Percentiles rank a stretch among this genome's conserved stretches.
Conservation (phyloP, 768 basidiomycete genomes). For the Lactarius deliciosus region DNA sequence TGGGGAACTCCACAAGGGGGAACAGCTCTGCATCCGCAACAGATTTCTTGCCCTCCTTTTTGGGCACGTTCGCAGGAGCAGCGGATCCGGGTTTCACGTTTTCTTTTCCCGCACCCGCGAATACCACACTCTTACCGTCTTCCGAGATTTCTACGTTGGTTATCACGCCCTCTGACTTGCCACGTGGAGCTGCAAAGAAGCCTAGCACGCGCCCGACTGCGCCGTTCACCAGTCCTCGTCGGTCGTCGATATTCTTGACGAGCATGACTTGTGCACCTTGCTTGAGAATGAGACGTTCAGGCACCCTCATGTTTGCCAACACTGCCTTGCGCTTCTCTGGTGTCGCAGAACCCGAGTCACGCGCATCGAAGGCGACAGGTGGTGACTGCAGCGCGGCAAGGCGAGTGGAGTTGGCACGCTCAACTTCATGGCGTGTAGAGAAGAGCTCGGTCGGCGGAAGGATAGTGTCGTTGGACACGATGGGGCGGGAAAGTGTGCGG, state of each 20-base stretch:
- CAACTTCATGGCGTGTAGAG: constrained; percentile 68
- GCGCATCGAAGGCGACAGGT: constrained; percentile 46
- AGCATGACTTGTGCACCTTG: constrained; percentile 65
- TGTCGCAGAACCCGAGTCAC: constrained; percentile 50
- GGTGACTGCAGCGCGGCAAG: constrained; percentile 49
- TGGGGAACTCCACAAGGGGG: constrained; percentile 50
- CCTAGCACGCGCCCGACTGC: constrained; percentile 61
- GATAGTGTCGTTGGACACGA: constrained; percentile 34
- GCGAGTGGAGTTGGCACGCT: constrained; percentile 56
- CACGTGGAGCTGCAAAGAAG: constrained; percentile 40
- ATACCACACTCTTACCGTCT: constrained; percentile 37
- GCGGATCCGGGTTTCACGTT: constrained; percentile 31
- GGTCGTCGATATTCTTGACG: constrained; percentile 63
- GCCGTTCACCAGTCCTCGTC: constrained; percentile 60
- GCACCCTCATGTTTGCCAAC: constrained; percentile 62
- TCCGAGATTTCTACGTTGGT: constrained; percentile 37
- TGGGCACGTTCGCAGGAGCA: constrained; percentile 15
- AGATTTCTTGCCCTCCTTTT: constrained; percentile 35
- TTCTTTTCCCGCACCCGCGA: constrained; percentile 37
- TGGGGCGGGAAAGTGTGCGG: constrained; percentile 44
- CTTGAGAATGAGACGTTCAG: constrained; percentile 55
- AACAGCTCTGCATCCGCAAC: constrained; percentile 41
- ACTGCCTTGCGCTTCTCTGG: constrained; percentile 50
- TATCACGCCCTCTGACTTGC: constrained; percentile 39
- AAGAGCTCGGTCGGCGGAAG: constrained; percentile 54